Conservation (phyloP, 768 basidiomycete genomes). For the Calocera cornea region DNA sequence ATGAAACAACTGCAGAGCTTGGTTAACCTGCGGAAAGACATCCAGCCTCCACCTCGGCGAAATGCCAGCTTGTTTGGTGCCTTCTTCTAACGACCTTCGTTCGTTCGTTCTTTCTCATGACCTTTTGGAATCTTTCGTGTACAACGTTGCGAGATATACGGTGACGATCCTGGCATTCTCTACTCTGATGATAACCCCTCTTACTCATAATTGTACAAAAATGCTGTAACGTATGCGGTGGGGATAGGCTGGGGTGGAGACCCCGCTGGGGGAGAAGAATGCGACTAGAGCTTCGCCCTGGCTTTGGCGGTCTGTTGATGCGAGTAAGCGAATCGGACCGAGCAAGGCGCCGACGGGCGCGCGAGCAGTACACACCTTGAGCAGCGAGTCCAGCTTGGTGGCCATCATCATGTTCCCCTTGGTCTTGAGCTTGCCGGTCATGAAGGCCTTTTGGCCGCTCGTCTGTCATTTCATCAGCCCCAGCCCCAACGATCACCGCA, state of each 20-base stretch:
- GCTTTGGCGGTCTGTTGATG: slow-evolving; percentile 16
- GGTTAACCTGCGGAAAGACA: slow-evolving; percentile 74
- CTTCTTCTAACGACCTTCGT: slow-evolving; percentile 38
- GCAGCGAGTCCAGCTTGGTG: slow-evolving; percentile 72
- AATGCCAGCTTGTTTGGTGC: slow-evolving; percentile 67
- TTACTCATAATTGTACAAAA: slow-evolving; percentile 4
- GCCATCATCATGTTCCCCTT: slow-evolving; percentile 89
- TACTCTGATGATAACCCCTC: slow-evolving; percentile 11
- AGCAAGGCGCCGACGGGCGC: neutral
- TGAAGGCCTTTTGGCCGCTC: slow-evolving; percentile 89
- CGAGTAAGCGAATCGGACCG: neutral
- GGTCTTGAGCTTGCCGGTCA: slow-evolving; percentile 86
- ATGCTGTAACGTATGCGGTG: slow-evolving; percentile 4
- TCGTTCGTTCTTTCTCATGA: neutral
- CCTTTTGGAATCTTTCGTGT: neutral
- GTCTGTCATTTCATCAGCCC: slow-evolving; percentile 34
- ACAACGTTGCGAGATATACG: neutral
- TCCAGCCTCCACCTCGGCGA: slow-evolving; percentile 56
- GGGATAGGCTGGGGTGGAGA: neutral
- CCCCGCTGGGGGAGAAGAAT: neutral
- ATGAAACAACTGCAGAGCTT: slow-evolving; percentile 92
- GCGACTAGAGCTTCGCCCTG: slow-evolving; percentile 33
- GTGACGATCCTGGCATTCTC: neutral
- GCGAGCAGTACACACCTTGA: slow-evolving; percentile 45
- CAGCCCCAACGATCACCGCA: slow-evolving; percentile 13